Conservation (phyloP, 2,329 filamentous ascomycete species). For the Drechslerella coelobrocha region DNA sequence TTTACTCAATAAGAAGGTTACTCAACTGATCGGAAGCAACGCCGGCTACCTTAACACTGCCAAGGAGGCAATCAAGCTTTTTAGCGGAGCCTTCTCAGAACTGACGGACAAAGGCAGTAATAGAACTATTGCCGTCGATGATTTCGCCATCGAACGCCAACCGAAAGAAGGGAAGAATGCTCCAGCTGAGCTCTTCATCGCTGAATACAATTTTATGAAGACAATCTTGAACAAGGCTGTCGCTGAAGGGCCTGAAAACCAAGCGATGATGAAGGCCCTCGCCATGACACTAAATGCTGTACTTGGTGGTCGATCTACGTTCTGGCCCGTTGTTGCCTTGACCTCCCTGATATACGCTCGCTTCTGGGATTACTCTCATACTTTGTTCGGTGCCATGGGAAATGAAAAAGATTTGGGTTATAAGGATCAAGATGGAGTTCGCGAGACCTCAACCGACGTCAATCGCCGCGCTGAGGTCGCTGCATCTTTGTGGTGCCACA, state of each 20-base stretch:
- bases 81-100: neutral
- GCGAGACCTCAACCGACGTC: constrained; percentile 36
- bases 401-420: constrained; percentile 33
- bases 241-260: constrained; percentile 34
- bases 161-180: constrained; percentile 8
- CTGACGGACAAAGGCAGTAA: neutral
- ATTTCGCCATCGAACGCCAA: constrained; percentile 13
- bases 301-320: constrained; percentile 35
- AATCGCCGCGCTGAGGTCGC: constrained; percentile 37
- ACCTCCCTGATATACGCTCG: constrained; percentile 23
- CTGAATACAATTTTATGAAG: constrained; percentile 34
- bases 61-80: constrained; percentile 5
- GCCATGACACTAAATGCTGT: constrained; percentile 33
- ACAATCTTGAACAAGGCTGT: constrained; percentile 28
- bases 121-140: constrained; percentile 21
- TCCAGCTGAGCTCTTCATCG: constrained; percentile 24
- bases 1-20: constrained; percentile 25
- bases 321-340: constrained; percentile 18
- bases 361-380: constrained; percentile 32
- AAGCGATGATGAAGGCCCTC: constrained; percentile 27
- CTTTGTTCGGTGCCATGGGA: constrained; percentile 40
- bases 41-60: constrained; percentile 16
- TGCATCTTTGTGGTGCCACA: constrained; percentile 25
- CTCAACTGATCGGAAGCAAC: constrained; percentile 21
- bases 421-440: constrained; percentile 4